phyloP scores from a whole-genome alignment of 2,329 filamentous ascomycete species.

The Diaporthe humulicola region DNA sequence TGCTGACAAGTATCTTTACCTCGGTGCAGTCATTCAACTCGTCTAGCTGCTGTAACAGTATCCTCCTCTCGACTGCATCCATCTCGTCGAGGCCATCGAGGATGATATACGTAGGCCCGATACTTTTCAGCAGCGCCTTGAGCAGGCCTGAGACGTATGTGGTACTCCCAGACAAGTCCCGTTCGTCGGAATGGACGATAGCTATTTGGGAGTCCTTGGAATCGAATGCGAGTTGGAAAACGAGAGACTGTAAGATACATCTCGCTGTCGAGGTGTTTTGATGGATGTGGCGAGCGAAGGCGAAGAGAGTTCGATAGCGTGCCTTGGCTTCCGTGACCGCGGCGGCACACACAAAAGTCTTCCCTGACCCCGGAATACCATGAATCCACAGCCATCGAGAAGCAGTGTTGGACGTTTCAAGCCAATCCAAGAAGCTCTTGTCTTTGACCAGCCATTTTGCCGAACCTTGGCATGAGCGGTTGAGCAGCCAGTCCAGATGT shows the following conservation, averaged over 20 bases:
- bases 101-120: slow-evolving; percentile 43
- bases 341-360: slow-evolving; percentile 40
- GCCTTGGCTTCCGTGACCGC: slow-evolving; percentile 34
- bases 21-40: slow-evolving; percentile 38
- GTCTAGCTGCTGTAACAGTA: slow-evolving; percentile 38
- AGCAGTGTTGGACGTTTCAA: slow-evolving; percentile 16
- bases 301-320: slow-evolving; percentile 39
- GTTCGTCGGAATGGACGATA: slow-evolving; percentile 40
- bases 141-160: slow-evolving; percentile 44
- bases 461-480: slow-evolving; percentile 30
- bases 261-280: slow-evolving; percentile 32
- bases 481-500: slow-evolving; percentile 33
- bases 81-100: slow-evolving; percentile 51
- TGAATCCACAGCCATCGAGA: slow-evolving; percentile 42
- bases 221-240: slow-evolving; percentile 41
- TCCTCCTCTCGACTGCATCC: slow-evolving; percentile 39
- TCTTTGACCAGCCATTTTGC: slow-evolving; percentile 37
- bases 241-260: slow-evolving; percentile 42
- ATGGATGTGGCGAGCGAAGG: slow-evolving; percentile 41
- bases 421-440: slow-evolving; percentile 39
- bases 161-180: slow-evolving; percentile 42
- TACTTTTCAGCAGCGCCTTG: slow-evolving; percentile 42
- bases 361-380: slow-evolving; percentile 46
- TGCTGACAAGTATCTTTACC: slow-evolving; percentile 44
- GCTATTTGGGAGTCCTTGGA: slow-evolving; percentile 43